A percentile compares a stretch with the other conserved stretches of the same genome.
Evolutionary conservation across 257 asterid species (phyloP).

Genomic region (Nicotiana noctiflora): DNA sequence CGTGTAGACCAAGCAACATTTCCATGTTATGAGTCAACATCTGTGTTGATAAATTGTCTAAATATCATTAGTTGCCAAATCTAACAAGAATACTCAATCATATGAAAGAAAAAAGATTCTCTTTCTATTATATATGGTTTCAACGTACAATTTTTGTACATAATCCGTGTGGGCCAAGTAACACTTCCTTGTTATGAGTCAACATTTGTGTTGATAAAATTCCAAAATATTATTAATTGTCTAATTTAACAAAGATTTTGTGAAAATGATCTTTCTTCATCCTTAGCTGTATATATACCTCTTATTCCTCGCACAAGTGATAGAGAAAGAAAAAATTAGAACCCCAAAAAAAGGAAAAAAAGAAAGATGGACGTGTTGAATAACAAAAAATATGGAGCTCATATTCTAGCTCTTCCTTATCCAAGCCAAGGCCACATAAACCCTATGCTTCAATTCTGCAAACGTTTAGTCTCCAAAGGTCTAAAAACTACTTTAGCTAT

Average conservation of each 20-base stretch:
- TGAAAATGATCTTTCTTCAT: no score
- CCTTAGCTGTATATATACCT: neutral
- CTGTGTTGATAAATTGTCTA: no score
- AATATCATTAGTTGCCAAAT: no score
- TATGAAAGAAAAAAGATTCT: no score
- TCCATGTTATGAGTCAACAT: neutral
- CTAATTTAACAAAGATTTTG: no score
- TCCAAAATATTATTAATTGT: no score
- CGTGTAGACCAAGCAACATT: neutral
- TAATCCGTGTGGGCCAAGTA: neutral
- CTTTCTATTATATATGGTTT: no score
- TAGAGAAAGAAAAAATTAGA: neutral
- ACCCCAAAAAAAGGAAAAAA: neutral
- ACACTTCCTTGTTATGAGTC: neutral
- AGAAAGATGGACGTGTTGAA: slow-evolving; percentile 24
- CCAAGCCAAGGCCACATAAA: slow-evolving; percentile 93
- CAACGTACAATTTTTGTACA: no score
- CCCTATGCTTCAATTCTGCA: slow-evolving; percentile 66
- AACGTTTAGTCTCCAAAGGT: slow-evolving; percentile 52
- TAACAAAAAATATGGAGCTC: slow-evolving; percentile 18
- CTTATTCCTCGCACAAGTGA: no score
- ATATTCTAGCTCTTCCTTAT: slow-evolving; percentile 57
- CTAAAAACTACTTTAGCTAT: slow-evolving; percentile 46
- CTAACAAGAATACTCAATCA: no score
- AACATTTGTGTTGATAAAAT: neutral